Base-by-base conservation (phyloP, 73 alveolate genomes). In the Effrenium voratum region DNA sequence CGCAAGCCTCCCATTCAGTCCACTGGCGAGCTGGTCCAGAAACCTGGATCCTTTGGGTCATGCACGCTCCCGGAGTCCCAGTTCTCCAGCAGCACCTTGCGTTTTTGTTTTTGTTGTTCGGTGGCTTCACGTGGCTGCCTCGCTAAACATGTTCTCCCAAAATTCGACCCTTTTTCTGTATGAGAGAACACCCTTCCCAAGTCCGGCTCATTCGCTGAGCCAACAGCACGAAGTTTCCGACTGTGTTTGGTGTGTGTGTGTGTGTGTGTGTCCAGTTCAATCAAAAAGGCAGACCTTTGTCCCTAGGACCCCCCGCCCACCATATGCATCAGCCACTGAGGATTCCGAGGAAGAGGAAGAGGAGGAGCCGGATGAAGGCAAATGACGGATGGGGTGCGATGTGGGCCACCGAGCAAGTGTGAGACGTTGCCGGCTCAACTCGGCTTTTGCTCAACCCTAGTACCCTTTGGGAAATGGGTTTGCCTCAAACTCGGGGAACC, bases 261-360 rank as follows among this genome's bases (percentile, higher is more conserved):
- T n/a, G n/a, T n/a, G n/a, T n/a, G n/a, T n/a, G n/a, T n/a, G n/a
- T 52, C 63, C 26, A 19, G 19, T 52, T 12, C 26, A 52, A 12
- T 52, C 63, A 12, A 12, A 52, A 52, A 52, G 26, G 63, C 8
- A 52, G 26, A 12, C 63, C 63, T 8, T 12, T 8, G 63, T 52
- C 8, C 63, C 8, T 52, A 19, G 63, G 26, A 52, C 63, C 8
- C 63, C 8, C 8, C 8, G 63, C 63, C 8, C 8, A 52, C 63
- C 63, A 52, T 19, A 12, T 8, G 63, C 8, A 19, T 52, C 63
- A 52, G 63, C 8, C 63, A 52, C 19, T 19, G 63, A 90, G 97
- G 97, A 90, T 40, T 90, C 97, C n/a, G 97, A 90, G 38, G 97
- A 90, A 76, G 97, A 90, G 76, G 73, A 52, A 24, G 97, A 90